Base-by-base conservation (phyloP, 2,329 filamentous ascomycete genomes). In the Diaporthe helianthi region DNA sequence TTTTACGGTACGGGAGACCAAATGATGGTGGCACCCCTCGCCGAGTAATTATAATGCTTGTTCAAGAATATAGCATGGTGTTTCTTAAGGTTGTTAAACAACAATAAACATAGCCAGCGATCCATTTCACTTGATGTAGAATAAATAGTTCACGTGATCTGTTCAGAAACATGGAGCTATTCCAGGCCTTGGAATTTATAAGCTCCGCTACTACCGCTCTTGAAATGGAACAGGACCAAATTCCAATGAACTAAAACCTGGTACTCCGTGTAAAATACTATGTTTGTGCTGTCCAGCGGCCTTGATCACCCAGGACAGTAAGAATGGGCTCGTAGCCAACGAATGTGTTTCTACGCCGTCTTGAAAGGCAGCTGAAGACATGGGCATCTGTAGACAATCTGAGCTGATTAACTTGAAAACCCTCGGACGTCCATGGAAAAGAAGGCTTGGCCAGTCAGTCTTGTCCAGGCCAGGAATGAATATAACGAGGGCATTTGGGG, bases 41-140 rank as follows among this genome's bases (percentile, higher is more conserved):
- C 38, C 29, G 31, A 44, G 31, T 41, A 38, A 38, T 17, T 17
- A 36, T 47, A 49, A 36, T 65, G 33, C 24, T 41, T n/a, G 31
- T 31, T 33, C 19, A 49, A 49, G 44, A 36, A 60, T 33, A 53
- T 51, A 69, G 61, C 69, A 69, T 53, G 69, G 69, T 53, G 66
- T 69, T 71, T 36, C 15, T 2, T 15, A 26, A 46, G 46, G 46
- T 54, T 53, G 63, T 44, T 29, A n/a, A 26, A 58, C 33, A 51
- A 52, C n/a, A n/a, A n/a, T n/a, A n/a, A n/a, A n/a, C 44, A n/a
- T 66, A 33, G 24, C n/a, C 38, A 24, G 38, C 46, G 26, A 33
- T 33, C 38, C 26, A 15, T 13, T 49, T 31, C 51, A 54, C 29
- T 46, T 38, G 44, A 10, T 54, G 31, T 63, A 63, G n/a, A 46